Evolutionary conservation across 1,284 basidiomycete genomes (phyloP).

Genomic region (Pascua guehoae): DNA sequence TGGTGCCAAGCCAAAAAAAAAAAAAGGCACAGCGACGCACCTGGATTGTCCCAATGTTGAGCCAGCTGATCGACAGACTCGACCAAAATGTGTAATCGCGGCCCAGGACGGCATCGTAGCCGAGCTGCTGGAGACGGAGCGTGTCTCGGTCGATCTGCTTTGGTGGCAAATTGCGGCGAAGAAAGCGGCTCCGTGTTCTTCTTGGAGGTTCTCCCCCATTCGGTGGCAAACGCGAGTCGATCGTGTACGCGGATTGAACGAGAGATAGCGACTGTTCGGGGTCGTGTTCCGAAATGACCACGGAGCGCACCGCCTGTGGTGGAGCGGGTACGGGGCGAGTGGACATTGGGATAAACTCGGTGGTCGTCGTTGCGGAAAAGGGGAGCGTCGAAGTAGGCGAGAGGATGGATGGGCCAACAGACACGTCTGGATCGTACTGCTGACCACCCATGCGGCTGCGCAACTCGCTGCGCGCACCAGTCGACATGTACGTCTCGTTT

Average conservation of each 20-base stretch:
- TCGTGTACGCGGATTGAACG: too few species aligned
- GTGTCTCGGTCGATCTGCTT: conserved; percentile 39
- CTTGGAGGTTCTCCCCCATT: too few species aligned
- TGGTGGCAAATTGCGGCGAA: conserved; percentile 1
- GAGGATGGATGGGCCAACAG: not conserved
- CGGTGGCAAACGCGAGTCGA: too few species aligned
- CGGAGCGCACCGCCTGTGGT: conserved; percentile 4
- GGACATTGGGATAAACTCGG: conserved; percentile 22
- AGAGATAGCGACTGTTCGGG: conserved; percentile 1
- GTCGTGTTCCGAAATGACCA: too few species aligned
- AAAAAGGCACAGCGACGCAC: conserved; percentile 19
- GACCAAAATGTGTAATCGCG: conserved; percentile 49
- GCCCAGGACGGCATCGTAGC: conserved; percentile 46
- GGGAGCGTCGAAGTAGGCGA: conserved; percentile 1
- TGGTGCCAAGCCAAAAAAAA: not conserved
- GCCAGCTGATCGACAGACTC: conserved; percentile 39
- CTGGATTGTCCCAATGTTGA: conserved; percentile 44
- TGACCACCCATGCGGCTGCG: not conserved
- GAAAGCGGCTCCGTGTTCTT: not conserved
- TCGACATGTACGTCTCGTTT: conserved; percentile 3
- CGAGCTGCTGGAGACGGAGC: conserved; percentile 41
- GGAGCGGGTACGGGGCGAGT: conserved; percentile 37
- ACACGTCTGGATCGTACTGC: not conserved
- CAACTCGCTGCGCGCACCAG: not conserved
- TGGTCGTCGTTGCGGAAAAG: not conserved